Evolutionary conservation across 2,329 filamentous ascomycete species (phyloP), one percentile per base, ranked within the genome.

Genomic region (Apiospora malaysiana): DNA sequence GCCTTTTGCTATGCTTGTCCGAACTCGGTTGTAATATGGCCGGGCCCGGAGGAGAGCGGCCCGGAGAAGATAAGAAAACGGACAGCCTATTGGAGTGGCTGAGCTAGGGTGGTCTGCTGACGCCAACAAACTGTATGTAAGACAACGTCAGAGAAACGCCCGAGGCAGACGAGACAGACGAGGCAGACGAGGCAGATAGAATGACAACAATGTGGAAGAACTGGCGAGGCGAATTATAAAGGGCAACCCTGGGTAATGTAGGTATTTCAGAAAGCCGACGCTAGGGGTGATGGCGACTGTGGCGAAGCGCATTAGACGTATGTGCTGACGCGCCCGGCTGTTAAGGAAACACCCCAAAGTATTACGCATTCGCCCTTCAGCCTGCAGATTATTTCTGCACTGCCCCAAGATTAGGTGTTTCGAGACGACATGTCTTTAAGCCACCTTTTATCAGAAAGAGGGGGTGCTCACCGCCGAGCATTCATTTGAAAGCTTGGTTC

Each of bases 251-350:
- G 56, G 56, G 32, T 37, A 59, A 42, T 2, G 40, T 32, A 32
- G 37, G 27, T 25, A 27, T 23, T n/a, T 18, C 18, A 40, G 21
- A 5, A 18, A 37, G 51, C 25, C 16, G 7, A 25, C 2, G 42
- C 42, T 45, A 45, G 5, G 14, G 7, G 12, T 27, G 47, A 18
- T 10, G 32, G 32, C 37, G 27, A 63, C n/a, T 40, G 56, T 63
- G 56, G 56, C 32, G 56, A 9, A 63, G 56, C 32, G 8, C 25
- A 32, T 32, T 63, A 37, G 49, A 63, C 56, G 21, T n/a, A 32
- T 32, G 27, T 63, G 56, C 56, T 63, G 18, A 63, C 56, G 27
- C 51, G 56, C 56, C 32, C 56, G 56, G n/a, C 18, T 40, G 18
- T 0, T 40, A 23, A 21, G 21, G 2, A 40, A n/a, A 14, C 9